These are phyloP conservation scores for Aspergillus sp. DNA, from an alignment of 2,329 filamentous ascomycete species.

Conservation along the genomic window DNA sequence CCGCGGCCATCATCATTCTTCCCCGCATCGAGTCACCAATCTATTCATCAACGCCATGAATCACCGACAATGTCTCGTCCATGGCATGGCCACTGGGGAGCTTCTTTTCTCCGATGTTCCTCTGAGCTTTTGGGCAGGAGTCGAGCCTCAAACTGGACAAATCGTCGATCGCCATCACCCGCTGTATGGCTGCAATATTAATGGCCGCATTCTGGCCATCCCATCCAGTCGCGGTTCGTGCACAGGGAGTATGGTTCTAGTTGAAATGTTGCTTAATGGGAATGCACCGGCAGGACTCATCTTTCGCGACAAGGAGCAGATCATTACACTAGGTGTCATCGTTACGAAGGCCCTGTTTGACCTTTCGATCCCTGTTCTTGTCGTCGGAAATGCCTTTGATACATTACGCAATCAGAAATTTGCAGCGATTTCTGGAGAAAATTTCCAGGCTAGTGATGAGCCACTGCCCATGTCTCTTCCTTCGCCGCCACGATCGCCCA, in stretches of 20 bases:
- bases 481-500: not conserved
- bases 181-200: slow-evolving; percentile 28
- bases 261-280: slow-evolving; percentile 41
- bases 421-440: slow-evolving; percentile 2
- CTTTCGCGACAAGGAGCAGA: slow-evolving; percentile 40
- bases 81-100: slow-evolving; percentile 16
- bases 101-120: slow-evolving; percentile 21
- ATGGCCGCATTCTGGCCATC: slow-evolving; percentile 37
- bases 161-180: slow-evolving; percentile 44
- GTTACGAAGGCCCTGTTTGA: slow-evolving; percentile 39
- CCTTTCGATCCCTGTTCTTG: slow-evolving; percentile 37
- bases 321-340: slow-evolving; percentile 43
- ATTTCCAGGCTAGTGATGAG: not conserved
- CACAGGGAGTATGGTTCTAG: slow-evolving; percentile 41
- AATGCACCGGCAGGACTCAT: slow-evolving; percentile 37
- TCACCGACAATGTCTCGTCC: not conserved
- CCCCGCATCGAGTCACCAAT: too few relatives aligned
- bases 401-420: not conserved
- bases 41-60: too few relatives aligned
- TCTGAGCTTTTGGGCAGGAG: slow-evolving; percentile 47
- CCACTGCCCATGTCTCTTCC: not conserved
- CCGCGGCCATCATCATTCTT: too few relatives aligned
- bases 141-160: slow-evolving; percentile 35
- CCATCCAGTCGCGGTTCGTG: slow-evolving; percentile 46
- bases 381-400: slow-evolving; percentile 16